A percentile compares a stretch with the other conserved stretches of the same genome.
Evolutionary conservation across 2,329 filamentous ascomycete genomes (phyloP).

Genomic region (Phoma sp.): DNA sequence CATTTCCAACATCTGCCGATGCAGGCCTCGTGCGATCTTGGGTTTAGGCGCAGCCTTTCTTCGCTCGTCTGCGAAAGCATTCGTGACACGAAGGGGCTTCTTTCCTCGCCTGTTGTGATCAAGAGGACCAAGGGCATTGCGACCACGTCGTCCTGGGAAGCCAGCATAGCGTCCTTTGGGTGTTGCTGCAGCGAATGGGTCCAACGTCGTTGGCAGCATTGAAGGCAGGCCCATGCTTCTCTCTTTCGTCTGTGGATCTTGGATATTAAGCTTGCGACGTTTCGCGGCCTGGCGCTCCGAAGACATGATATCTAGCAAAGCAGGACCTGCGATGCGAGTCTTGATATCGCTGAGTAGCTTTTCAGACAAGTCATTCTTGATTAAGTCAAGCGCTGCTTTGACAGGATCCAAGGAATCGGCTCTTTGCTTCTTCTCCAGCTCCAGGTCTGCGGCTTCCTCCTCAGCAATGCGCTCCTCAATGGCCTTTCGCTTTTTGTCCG

Average conservation of each 20-base stretch:
- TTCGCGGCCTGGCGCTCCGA: conserved; percentile 81
- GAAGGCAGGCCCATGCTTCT: conserved; percentile 63
- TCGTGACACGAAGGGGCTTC: conserved; percentile 47
- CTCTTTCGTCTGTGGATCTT: conserved; percentile 66
- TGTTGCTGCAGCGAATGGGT: conserved; percentile 68
- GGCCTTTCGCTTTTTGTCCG: conserved; percentile 62
- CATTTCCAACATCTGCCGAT: conserved; percentile 76
- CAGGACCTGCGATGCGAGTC: conserved; percentile 80
- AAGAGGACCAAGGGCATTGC: conserved; percentile 52
- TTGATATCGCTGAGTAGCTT: conserved; percentile 90
- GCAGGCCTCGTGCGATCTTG: conserved; percentile 74
- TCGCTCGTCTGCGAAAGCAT: conserved; percentile 63
- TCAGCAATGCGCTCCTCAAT: conserved; percentile 70
- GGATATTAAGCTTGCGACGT: conserved; percentile 77
- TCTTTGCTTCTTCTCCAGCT: conserved; percentile 87
- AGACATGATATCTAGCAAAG: conserved; percentile 80
- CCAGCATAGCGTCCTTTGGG: conserved; percentile 57
- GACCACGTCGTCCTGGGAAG: conserved; percentile 49
- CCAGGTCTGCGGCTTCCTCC: conserved; percentile 81
- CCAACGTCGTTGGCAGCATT: conserved; percentile 61
- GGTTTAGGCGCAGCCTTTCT: conserved; percentile 61
- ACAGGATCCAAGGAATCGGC: conserved; percentile 92
- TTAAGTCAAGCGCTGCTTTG: conserved; percentile 76
- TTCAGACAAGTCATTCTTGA: conserved; percentile 81
- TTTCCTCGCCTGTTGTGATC: conserved; percentile 53